These are phyloP conservation scores for Scedosporium dehoogii DNA, from an alignment of 2,329 filamentous ascomycete genomes.

Conservation along the genomic window DNA sequence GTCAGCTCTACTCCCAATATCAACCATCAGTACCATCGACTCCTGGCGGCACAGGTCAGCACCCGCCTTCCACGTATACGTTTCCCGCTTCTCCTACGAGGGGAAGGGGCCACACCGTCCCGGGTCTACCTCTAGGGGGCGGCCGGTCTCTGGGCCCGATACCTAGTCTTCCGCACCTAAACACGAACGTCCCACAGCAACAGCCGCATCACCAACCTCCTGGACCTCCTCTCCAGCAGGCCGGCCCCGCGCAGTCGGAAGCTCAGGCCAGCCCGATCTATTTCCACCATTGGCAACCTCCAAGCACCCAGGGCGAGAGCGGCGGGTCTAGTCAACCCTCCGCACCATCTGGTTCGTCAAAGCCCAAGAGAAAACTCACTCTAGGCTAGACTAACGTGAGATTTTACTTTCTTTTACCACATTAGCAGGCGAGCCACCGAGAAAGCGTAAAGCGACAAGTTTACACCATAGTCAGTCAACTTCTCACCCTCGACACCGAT, in stretches of 20 bases:
- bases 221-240: background rate
- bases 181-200: conserved; percentile 32
- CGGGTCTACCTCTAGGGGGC: conserved; percentile 18
- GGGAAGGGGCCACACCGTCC: conserved; percentile 38
- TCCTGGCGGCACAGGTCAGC: conserved; percentile 1
- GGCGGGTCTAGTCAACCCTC: conserved; percentile 55
- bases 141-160: conserved; percentile 26
- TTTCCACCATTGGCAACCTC: conserved; percentile 90
- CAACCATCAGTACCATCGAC: conserved; percentile 34
- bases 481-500: conserved; percentile 18
- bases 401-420: background rate
- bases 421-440: conserved; percentile 63
- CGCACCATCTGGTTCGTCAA: conserved; percentile 66
- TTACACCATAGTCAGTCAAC: conserved; percentile 26
- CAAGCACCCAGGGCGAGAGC: conserved; percentile 51
- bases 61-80: background rate
- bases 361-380: conserved; percentile 33
- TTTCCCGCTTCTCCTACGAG: conserved; percentile 32
- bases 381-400: conserved; percentile 6
- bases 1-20: conserved; percentile 22
- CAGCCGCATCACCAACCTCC: conserved; percentile 7
- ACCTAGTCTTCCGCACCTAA: conserved; percentile 32
- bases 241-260: conserved; percentile 52
- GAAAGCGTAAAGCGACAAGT: conserved; percentile 70
- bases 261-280: conserved; percentile 54